Evolutionary conservation across 495 filamentous ascomycete species (phyloP), one percentile per base, ranked within the genome.

Genomic region (Xanthoparmelia taractica): DNA sequence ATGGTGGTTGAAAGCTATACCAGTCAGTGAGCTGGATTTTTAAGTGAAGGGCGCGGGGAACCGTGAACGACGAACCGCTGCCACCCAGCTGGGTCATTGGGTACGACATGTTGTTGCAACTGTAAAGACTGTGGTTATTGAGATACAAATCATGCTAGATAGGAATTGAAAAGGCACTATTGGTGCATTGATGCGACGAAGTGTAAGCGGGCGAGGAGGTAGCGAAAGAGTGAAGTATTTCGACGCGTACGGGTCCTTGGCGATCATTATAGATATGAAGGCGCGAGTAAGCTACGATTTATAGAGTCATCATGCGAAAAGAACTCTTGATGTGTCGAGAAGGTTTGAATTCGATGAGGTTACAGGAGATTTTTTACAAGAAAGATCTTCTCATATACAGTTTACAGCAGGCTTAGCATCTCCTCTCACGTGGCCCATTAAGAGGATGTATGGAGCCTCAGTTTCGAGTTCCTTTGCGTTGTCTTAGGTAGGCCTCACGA

Each of bases 21-120:
- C 31, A 27, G 23, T 31, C 47, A 31, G 27, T 23, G 27, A 40
- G 33, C 37, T 43, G 10, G 2, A 45, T 45, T 7, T 8, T 45
- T 23, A 5, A 8, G 48, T 2, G 6, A 34, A 8, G 57, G 37
- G 2, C 36, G 17, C 23, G 50, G 8, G 38, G 3, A 12, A 33
- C 15, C 12, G n/a, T 10, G 34, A 40, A 11, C 5, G 37, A 73
- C 79, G 66, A 72, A 86, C 84, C 81, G 63, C 75, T 73, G 64
- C 77, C 77, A 75, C 87, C 86, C 65, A 91, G 78, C 63, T 82
- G 79, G 58, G 80, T 79, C 82, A 87, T 77, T 67, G 85, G 79
- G 68, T 87, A 81, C n/a, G 85, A 80, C 77, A 82, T 85, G 55
- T 67, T 76, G 29, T 54, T n/a, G n/a, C n/a, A 4, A 40, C n/a